Evolutionary conservation across 1,284 basidiomycete species (phyloP).

Genomic region (Marasmius sp.): DNA sequence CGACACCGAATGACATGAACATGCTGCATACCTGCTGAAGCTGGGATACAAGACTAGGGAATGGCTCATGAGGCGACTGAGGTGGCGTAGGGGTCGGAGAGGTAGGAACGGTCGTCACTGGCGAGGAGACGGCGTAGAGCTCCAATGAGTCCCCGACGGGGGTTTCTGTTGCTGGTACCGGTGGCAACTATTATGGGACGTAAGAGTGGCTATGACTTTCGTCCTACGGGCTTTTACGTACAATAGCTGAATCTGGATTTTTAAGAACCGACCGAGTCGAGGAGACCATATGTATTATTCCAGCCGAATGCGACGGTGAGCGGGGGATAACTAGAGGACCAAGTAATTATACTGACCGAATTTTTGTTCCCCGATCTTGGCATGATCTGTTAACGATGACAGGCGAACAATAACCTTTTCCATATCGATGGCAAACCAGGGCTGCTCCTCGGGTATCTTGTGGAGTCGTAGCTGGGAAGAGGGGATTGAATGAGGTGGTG

Average conservation of each 20-base stretch:
- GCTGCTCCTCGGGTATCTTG: constrained; percentile 33
- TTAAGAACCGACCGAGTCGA: neutral
- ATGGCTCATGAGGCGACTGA: constrained; percentile 9
- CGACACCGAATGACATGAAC: no score
- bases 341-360: constrained; percentile 11
- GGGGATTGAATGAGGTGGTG: constrained; percentile 4
- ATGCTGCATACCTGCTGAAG: constrained; percentile 33
- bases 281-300: neutral
- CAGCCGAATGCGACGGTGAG: neutral
- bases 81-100: neutral
- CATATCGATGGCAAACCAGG: constrained; percentile 30
- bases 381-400: constrained; percentile 22
- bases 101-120: neutral
- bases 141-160: neutral
- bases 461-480: constrained; percentile 41
- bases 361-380: constrained; percentile 16
- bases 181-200: neutral
- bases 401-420: constrained; percentile 29
- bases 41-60: constrained; percentile 51
- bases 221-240: constrained; percentile 24
- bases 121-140: neutral
- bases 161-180: neutral
- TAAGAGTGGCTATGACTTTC: constrained; percentile 5
- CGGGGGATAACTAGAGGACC: neutral
- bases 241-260: constrained; percentile 10